phyloP scores from a whole-genome alignment of 805 yeast species.

The Ogataea ramenticola region DNA sequence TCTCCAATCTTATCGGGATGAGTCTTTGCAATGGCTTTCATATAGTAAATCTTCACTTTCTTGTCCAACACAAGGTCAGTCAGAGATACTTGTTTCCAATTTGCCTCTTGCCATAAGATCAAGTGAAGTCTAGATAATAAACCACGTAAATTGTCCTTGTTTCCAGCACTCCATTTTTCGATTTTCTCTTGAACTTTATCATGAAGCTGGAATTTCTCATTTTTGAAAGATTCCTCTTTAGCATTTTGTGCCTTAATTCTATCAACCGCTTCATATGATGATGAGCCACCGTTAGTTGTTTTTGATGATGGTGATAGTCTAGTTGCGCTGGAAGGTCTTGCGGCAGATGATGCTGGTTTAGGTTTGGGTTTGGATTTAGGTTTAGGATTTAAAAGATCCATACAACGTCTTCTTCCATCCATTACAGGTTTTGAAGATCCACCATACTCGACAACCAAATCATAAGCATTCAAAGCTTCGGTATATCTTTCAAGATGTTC shows the following conservation, averaged over 20 bases:
- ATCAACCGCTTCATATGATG: conserved; percentile 35
- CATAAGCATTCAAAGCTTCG: conserved; percentile 58
- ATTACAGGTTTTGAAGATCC: conserved; percentile 53
- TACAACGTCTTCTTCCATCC: conserved; percentile 81
- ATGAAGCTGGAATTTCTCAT: conserved; percentile 51
- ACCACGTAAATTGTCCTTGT: conserved; percentile 75
- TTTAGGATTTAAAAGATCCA: conserved; percentile 52
- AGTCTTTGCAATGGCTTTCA: conserved; percentile 71
- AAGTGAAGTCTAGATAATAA: conserved; percentile 61
- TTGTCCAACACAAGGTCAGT: conserved; percentile 82
- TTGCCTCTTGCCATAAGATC: conserved; percentile 58
- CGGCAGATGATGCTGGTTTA: conserved; percentile 5
- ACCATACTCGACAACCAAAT: conserved; percentile 59
- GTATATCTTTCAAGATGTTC: conserved; percentile 71
- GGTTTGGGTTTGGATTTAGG: conserved; percentile 25
- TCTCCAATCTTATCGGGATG: conserved; percentile 78
- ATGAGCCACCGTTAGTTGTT: conserved; percentile 14
- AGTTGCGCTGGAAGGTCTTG: conserved; percentile 8
- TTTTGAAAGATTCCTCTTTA: conserved; percentile 41
- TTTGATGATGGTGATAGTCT: conserved; percentile 8
- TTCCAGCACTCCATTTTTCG: conserved; percentile 61
- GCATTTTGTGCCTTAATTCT: conserved; percentile 42
- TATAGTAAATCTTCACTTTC: conserved; percentile 77
- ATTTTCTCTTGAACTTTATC: conserved; percentile 55
- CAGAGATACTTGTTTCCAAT: conserved; percentile 61